A percentile compares a stretch with the other conserved stretches of the same genome.
Conservation (phyloP, 257 asterid genomes). For the Gentiana dahurica region DNA sequence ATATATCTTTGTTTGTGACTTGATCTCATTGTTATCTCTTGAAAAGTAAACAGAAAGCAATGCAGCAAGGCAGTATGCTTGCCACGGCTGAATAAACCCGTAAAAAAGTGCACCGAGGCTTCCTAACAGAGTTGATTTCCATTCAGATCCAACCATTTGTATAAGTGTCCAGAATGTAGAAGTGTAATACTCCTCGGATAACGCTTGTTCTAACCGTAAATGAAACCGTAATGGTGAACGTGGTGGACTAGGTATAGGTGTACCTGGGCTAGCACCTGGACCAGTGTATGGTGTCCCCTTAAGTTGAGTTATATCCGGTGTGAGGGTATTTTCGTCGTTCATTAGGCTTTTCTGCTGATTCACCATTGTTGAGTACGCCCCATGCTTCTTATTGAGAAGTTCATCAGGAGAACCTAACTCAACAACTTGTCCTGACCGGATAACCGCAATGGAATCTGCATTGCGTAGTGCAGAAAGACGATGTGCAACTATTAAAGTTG, state of each 20-base stretch:
- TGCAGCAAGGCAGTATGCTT: conserved; percentile 37
- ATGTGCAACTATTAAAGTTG: conserved; percentile 39
- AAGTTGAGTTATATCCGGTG: not conserved
- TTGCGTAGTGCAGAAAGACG: conserved; percentile 35
- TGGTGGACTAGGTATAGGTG: not conserved
- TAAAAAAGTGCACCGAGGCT: conserved; percentile 29
- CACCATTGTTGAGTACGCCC: conserved; percentile 28
- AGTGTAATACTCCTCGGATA: not conserved
- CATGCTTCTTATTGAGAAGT: conserved; percentile 23
- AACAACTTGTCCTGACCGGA: conserved; percentile 36
- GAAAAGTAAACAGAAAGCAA: conserved; percentile 30
- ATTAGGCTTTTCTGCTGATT: conserved; percentile 21
- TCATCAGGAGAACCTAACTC: conserved; percentile 39
- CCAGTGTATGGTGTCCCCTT: not conserved
- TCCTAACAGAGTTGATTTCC: conserved; percentile 35
- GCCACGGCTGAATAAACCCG: conserved; percentile 30
- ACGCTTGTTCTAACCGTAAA: not conserved
- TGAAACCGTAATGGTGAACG: not conserved
- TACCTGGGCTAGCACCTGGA: not conserved
- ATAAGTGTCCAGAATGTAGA: conserved; percentile 29
- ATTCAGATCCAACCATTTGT: conserved; percentile 31
- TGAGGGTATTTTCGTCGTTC: conserved; percentile 10
- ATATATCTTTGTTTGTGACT: conserved; percentile 31
- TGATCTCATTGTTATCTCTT: conserved; percentile 20
- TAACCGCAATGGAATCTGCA: conserved; percentile 33